Percentiles rank a stretch among this genome's conserved stretches.
Conservation (phyloP, 179 eudicot species). For the Patellifolia procumbens region DNA sequence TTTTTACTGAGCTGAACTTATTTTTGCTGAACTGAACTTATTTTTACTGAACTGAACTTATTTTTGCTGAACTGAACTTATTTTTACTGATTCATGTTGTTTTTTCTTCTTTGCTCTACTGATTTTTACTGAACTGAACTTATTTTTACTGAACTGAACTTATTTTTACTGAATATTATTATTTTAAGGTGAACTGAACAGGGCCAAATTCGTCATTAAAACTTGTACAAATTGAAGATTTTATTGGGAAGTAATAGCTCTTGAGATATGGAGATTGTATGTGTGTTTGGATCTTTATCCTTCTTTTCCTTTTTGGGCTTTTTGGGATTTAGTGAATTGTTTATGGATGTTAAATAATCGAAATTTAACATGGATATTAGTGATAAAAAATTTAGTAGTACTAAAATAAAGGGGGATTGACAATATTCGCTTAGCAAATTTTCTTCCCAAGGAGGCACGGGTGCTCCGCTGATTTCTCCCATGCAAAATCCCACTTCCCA, state of each 20-base stretch:
- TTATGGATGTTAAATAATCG: neutral
- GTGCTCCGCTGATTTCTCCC: constrained; percentile 64
- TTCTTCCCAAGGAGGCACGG: constrained; percentile 56
- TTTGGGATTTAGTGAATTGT: neutral
- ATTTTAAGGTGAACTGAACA: too few species aligned
- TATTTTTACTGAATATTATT: too few species aligned
- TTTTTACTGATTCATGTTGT: too few species aligned
- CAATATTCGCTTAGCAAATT: constrained; percentile 19
- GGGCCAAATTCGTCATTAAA: too few species aligned
- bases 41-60: too few species aligned
- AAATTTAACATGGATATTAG: constrained; percentile 8
- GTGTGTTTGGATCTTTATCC: neutral
- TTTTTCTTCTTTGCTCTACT: too few species aligned
- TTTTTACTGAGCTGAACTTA: too few species aligned
- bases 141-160: too few species aligned
- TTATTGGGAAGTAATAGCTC: constrained; percentile 20
- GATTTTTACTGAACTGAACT: too few species aligned
- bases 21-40: too few species aligned
- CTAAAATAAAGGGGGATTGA: constrained; percentile 8
- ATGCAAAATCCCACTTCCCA: constrained; percentile 41
- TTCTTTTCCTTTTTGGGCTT: neutral
- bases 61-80: too few species aligned
- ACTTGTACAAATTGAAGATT: constrained; percentile 17
- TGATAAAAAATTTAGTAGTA: neutral
- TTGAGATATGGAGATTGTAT: constrained; percentile 20